A percentile compares a stretch with the other conserved stretches of the same genome.
Evolutionary conservation across 2,329 filamentous ascomycete species (phyloP).

Genomic region (Trichoderma sp.): DNA sequence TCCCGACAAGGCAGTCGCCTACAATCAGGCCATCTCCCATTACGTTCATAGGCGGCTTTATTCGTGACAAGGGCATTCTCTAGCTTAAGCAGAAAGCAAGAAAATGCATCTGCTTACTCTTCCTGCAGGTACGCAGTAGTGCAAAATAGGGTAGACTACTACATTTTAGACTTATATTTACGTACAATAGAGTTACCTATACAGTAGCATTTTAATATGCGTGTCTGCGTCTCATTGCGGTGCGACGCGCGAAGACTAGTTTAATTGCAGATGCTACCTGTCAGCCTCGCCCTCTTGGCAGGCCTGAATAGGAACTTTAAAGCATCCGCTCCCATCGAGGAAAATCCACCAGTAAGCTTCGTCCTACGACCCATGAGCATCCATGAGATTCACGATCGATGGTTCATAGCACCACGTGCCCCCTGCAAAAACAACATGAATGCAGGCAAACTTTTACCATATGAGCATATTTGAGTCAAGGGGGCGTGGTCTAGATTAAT

Average conservation of each 20-base stretch:
- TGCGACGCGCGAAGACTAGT: background rate
- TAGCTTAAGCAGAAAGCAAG: background rate
- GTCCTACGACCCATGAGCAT: background rate
- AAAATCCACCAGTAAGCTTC: conserved; percentile 13
- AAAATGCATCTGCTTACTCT: background rate
- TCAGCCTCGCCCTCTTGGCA: background rate
- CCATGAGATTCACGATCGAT: background rate
- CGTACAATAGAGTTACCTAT: background rate
- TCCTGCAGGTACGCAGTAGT: background rate
- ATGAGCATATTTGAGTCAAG: background rate
- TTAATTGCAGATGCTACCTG: background rate
- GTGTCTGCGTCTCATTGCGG: background rate
- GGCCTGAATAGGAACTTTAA: background rate
- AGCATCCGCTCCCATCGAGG: background rate
- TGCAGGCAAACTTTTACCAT: background rate
- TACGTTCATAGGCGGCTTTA: background rate
- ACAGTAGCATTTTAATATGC: background rate
- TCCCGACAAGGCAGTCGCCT: background rate
- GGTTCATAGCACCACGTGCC: background rate
- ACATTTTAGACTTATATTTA: background rate
- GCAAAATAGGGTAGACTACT: background rate
- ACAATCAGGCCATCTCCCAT: background rate
- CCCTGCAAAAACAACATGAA: background rate
- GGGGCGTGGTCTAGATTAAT: background rate
- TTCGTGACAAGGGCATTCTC: background rate